A percentile compares a stretch with the other conserved stretches of the same genome.
Evolutionary conservation across 2,329 filamentous ascomycete species (phyloP).

Genomic region (Fusarium transvaalense): DNA sequence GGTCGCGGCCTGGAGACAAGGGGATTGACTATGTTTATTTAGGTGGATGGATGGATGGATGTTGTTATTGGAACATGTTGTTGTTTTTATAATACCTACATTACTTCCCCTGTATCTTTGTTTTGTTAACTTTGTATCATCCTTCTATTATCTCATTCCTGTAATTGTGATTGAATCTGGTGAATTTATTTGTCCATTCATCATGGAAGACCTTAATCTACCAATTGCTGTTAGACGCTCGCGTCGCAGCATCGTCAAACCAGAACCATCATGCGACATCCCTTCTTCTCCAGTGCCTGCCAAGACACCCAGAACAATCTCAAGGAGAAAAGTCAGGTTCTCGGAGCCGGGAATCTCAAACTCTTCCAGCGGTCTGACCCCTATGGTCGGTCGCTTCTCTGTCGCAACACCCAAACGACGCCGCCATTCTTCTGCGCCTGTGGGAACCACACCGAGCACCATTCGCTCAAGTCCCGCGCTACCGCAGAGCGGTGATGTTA

Average conservation of each 20-base stretch:
- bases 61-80: neutral
- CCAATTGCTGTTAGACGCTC: slow-evolving; percentile 69
- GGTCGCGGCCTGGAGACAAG: slow-evolving; percentile 11
- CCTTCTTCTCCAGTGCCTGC: slow-evolving; percentile 31
- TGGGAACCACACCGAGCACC: slow-evolving; percentile 39
- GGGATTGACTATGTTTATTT: neutral
- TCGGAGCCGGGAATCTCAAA: slow-evolving; percentile 66
- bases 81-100: neutral
- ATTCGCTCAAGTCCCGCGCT: slow-evolving; percentile 24
- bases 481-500: slow-evolving; percentile 56
- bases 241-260: slow-evolving; percentile 58
- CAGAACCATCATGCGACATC: slow-evolving; percentile 44
- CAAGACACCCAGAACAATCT: slow-evolving; percentile 49
- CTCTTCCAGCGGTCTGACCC: slow-evolving; percentile 65
- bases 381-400: slow-evolving; percentile 66
- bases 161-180: neutral
- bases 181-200: neutral
- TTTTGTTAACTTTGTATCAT: neutral
- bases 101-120: neutral
- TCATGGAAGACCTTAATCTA: slow-evolving; percentile 58
- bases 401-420: slow-evolving; percentile 57
- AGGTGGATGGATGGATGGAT: neutral
- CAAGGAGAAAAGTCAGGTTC: slow-evolving; percentile 68
- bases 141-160: neutral
- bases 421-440: slow-evolving; percentile 62